Evolutionary conservation across 108 stramenopile genomes (phyloP).

Genomic region (Aurantiochytrium sp.): DNA sequence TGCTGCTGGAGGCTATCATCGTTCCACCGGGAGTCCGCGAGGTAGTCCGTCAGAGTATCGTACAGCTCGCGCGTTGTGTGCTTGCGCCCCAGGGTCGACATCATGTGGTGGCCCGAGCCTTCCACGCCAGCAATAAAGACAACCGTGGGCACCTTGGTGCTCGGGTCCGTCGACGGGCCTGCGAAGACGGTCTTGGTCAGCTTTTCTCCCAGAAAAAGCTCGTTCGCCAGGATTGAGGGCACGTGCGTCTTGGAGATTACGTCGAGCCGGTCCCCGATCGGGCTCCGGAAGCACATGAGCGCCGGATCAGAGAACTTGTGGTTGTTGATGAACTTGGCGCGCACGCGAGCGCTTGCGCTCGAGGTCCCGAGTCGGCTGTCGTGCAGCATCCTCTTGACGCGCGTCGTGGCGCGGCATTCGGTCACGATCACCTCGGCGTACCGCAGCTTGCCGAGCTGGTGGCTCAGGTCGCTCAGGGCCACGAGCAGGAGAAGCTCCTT

Average conservation of each 20-base stretch:
- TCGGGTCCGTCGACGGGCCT: not conserved
- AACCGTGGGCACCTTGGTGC: not conserved
- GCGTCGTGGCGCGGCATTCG: not conserved
- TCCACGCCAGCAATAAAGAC: constrained; percentile 12
- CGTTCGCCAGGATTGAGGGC: not conserved
- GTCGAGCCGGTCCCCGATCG: not conserved
- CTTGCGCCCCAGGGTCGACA: not conserved
- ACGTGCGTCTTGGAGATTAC: not conserved
- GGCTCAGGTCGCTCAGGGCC: not conserved
- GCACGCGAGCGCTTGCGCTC: not conserved
- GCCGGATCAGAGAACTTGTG: not conserved
- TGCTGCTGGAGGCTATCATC: not conserved
- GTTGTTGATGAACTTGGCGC: not conserved
- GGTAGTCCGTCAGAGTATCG: constrained; percentile 18
- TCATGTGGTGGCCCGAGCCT: constrained; percentile 27
- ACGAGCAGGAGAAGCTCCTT: not conserved
- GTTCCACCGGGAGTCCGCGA: not conserved
- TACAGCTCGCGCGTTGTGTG: constrained; percentile 29
- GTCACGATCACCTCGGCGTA: not conserved
- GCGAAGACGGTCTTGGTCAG: not conserved
- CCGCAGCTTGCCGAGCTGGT: not conserved
- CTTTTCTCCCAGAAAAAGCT: not conserved
- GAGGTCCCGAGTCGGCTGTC: not conserved
- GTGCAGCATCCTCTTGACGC: not conserved
- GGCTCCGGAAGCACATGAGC: constrained; percentile 5